phyloP scores from a whole-genome alignment of 2,329 filamentous ascomycete genomes.

The Sclerotiophoma versabilis region DNA sequence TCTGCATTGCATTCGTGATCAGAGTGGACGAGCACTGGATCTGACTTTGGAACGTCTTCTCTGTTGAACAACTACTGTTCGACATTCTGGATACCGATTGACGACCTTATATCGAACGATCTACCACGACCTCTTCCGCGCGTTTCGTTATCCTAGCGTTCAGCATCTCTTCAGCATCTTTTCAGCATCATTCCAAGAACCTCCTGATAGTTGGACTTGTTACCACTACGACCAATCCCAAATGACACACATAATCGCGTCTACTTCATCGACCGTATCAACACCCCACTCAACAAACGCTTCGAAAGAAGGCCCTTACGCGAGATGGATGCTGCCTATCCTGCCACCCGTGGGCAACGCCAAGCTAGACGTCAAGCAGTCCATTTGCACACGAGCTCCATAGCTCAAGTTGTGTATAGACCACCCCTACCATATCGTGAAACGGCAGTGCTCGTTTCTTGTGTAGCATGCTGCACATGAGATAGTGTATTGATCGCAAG shows the following conservation, averaged over 20 bases:
- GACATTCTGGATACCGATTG: neutral
- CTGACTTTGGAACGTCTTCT: neutral
- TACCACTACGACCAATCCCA: neutral
- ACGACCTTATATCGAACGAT: neutral
- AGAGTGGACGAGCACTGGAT: conserved; percentile 16
- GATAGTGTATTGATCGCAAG: conserved; percentile 1
- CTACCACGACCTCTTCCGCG: neutral
- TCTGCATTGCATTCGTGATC: conserved; percentile 37
- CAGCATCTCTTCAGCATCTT: conserved; percentile 13
- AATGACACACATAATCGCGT: conserved; percentile 3
- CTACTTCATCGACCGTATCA: neutral
- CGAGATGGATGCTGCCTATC: neutral
- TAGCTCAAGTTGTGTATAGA: neutral
- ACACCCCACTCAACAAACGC: conserved; percentile 16
- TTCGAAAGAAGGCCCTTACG: neutral
- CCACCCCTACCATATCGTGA: neutral
- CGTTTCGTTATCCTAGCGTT: conserved; percentile 11
- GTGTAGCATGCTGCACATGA: neutral
- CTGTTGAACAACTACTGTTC: neutral
- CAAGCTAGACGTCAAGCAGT: neutral
- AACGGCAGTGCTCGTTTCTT: neutral
- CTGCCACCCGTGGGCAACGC: neutral
- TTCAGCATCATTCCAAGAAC: conserved; percentile 12
- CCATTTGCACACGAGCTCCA: neutral
- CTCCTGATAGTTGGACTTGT: conserved; percentile 2